Evolutionary conservation across 2,329 filamentous ascomycete genomes (phyloP), one percentile per base, ranked within the genome.

Genomic region (Fusarium foetens): DNA sequence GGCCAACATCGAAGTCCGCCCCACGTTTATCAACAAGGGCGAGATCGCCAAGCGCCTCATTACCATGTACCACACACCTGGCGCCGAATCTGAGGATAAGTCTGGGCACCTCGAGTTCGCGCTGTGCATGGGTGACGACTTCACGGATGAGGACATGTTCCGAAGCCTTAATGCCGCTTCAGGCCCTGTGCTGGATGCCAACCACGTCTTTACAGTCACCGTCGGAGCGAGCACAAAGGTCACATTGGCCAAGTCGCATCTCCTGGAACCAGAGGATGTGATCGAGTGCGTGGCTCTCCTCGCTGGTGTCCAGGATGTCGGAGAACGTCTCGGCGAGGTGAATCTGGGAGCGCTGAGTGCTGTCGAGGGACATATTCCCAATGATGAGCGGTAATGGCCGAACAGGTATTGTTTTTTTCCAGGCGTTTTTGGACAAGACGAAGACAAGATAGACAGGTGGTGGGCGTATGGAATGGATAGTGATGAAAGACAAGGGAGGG

Each of bases 101-200:
- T 76, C 77, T 9, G 82, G 90, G 55, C 88, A 88, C 58, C 89
- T 95, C 1, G 94, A 95, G 75, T 98, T 98, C 78, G 91, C 97
- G 16, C 86, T 98, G 57, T 99, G 96, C 81, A 84, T 95, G 68
- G 96, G 96, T 45, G 96, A 99, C 81, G 96, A 99, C 79, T 97
- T 96, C 76, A 99, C 96, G 10, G 96, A 99, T 79, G 96, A 99
- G 87, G 95, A 97, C 91, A 91, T 91, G 90, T 98, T 98, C 89
- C 93, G 94, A 62, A 92, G 94, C 19, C 87, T 98, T 48, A 90
- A 90, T 76, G 85, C 83, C 1, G 80, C 88, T 8, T 86, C 85
- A 4, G 86, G 84, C 80, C 87, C 78, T 79, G 91, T 83, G 81
- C 87, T 78, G 71, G 83, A 82, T 80, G 71, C 79, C 21, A 84